Evolutionary conservation across 2,329 filamentous ascomycete genomes (phyloP).

Genomic region (Aspergillus flavus): DNA sequence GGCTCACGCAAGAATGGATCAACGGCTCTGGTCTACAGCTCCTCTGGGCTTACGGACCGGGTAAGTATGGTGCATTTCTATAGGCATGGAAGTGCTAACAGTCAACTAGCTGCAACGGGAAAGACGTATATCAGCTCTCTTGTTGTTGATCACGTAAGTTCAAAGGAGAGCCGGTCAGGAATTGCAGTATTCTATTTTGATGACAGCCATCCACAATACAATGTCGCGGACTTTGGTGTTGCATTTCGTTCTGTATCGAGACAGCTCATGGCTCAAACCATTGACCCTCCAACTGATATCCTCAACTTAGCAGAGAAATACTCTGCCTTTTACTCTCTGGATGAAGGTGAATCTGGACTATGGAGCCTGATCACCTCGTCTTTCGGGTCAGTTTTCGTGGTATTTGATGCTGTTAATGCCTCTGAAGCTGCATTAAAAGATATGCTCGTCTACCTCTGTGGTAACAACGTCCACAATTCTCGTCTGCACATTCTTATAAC

Average conservation of each 20-base stretch:
- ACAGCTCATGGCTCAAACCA: not conserved
- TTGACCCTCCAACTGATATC: not conserved
- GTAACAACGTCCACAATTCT: fast-evolving
- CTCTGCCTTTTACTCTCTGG: not conserved
- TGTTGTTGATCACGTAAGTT: not conserved
- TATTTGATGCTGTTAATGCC: not conserved
- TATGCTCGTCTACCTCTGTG: not conserved
- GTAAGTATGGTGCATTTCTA: not conserved
- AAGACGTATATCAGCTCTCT: not conserved
- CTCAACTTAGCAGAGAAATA: not conserved
- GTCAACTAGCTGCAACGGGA: not conserved
- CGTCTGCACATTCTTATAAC: not conserved
- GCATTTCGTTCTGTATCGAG: not conserved
- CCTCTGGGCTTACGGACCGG: not conserved
- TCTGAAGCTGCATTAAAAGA: not conserved
- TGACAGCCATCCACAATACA: not conserved
- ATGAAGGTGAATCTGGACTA: not conserved
- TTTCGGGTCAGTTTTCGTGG: not conserved
- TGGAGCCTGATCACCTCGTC: not conserved
- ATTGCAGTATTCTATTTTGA: not conserved
- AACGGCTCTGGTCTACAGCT: not conserved
- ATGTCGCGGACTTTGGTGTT: not conserved
- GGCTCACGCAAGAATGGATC: not conserved
- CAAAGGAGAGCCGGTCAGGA: not conserved
- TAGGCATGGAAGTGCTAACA: not conserved